These are phyloP conservation scores for Backusella australiensis DNA, from an alignment of 192 early-diverging fungal species.

Conservation along the genomic window DNA sequence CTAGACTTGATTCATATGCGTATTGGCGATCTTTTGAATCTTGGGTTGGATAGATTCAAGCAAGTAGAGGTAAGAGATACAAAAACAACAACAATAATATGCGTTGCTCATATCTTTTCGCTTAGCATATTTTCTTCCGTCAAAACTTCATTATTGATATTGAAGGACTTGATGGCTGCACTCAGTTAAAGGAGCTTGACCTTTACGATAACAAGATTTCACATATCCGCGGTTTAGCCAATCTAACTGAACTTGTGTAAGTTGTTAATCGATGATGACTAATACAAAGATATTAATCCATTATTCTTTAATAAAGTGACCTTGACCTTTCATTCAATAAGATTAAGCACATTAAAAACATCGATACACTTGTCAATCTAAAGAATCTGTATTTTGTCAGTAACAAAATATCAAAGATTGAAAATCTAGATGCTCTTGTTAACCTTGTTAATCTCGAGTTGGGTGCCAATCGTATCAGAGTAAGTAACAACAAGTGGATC, in stretches of 20 bases:
- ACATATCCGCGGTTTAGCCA: slow-evolving; percentile 64
- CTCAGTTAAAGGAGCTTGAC: slow-evolving; percentile 77
- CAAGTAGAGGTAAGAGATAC: slow-evolving; percentile 56
- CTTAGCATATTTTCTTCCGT: slow-evolving; percentile 71
- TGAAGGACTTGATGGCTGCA: slow-evolving; percentile 49
- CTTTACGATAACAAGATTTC: slow-evolving; percentile 94
- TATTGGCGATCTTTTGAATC: slow-evolving; percentile 48
- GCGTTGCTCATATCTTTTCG: background rate
- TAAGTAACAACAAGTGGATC: slow-evolving; percentile 26
- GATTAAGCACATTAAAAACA: slow-evolving; percentile 73
- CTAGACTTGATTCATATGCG: slow-evolving; percentile 69
- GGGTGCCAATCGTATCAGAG: slow-evolving; percentile 92
- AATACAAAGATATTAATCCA: background rate
- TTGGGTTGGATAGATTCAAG: slow-evolving; percentile 60
- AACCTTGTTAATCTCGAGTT: slow-evolving; percentile 86
- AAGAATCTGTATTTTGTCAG: slow-evolving; percentile 87
- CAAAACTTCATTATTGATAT: slow-evolving; percentile 86
- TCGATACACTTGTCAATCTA: slow-evolving; percentile 61
- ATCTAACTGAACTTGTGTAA: slow-evolving; percentile 61
- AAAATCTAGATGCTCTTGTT: slow-evolving; percentile 64
- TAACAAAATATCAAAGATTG: slow-evolving; percentile 87
- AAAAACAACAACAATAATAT: background rate
- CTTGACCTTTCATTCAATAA: slow-evolving; percentile 98
- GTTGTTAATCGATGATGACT: background rate
- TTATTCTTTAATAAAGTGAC: slow-evolving; percentile 14